These are phyloP conservation scores for Rhizoclosmatium sp. DNA, from an alignment of 192 early-diverging fungal genomes.

Conservation along the genomic window DNA sequence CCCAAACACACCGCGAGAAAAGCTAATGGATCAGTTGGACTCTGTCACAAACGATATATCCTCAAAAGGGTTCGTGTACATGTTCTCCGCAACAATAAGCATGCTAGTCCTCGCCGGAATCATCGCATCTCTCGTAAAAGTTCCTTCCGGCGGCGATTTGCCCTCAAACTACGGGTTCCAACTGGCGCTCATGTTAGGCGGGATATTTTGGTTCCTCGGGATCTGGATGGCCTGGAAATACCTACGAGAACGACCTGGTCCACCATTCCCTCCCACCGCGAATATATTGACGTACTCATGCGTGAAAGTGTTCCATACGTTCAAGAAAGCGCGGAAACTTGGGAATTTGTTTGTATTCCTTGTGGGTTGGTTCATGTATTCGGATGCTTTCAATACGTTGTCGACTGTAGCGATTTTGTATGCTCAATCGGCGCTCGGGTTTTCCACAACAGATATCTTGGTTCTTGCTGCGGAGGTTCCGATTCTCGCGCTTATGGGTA, in stretches of 20 bases:
- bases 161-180: conserved; percentile 40
- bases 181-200: conserved; percentile 38
- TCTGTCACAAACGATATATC: conserved; percentile 40
- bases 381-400: conserved; percentile 67
- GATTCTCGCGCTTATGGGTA: conserved; percentile 61
- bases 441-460: conserved; percentile 55
- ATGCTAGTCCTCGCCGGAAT: conserved; percentile 31
- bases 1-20: not conserved
- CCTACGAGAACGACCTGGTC: conserved; percentile 43
- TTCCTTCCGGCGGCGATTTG: not conserved
- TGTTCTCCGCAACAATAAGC: conserved; percentile 24
- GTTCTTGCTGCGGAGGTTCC: conserved; percentile 67
- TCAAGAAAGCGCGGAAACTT: conserved; percentile 57
- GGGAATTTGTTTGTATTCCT: conserved; percentile 69
- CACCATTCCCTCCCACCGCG: conserved; percentile 41
- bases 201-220: conserved; percentile 39
- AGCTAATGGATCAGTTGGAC: conserved; percentile 18
- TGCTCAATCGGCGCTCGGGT: conserved; percentile 63
- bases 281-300: conserved; percentile 29
- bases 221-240: conserved; percentile 20
- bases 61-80: conserved; percentile 27
- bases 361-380: conserved; percentile 74
- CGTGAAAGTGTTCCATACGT: conserved; percentile 41
- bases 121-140: conserved; percentile 13
- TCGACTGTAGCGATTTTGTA: conserved; percentile 64